Base-by-base conservation (phyloP, 495 filamentous ascomycete genomes). In the Astrothelium macrocarpum region DNA sequence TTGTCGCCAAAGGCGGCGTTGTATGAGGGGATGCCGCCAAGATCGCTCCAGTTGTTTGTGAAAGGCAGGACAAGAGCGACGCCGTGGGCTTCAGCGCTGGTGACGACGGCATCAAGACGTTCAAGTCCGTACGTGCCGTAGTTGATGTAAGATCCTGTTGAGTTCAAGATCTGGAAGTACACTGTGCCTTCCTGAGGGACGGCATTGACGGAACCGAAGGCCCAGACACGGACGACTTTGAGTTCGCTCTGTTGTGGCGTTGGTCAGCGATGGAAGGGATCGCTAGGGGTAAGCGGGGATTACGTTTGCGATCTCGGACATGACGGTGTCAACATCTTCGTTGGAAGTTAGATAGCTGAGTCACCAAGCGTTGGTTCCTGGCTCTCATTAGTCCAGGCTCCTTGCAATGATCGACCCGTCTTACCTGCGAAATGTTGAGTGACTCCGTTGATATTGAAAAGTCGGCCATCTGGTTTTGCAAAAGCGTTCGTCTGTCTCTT, bases 361-460 rank as follows among this genome's bases (percentile, higher is more conserved):
- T 86, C 86, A 91, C 78, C 90, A 91, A 49, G 82, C 76, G 73
- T 91, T 91, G 4, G 85, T 86, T 18, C 88, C 88, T n/a, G n/a
- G n/a, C n/a, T n/a, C n/a, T n/a, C n/a, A n/a, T n/a, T n/a, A n/a
- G n/a, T n/a, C n/a, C n/a, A n/a, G n/a, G n/a, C n/a, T n/a, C n/a
- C n/a, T n/a, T n/a, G n/a, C n/a, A n/a, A n/a, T n/a, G n/a, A n/a
- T n/a, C n/a, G n/a, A n/a, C n/a, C n/a, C n/a, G n/a, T n/a, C n/a
- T n/a, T n/a, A n/a, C n/a, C n/a, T 2, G 85, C 82, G 70, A 80
- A 87, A 74, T 86, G 66, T 46, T 78, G 77, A 2, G 81, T 83
- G 65, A 81, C 67, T 23, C 84, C 84, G 70, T 87, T 82, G 67
- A 89, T 83, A 59, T 74, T 78, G 75, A 89, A 87, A 32, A 84